Evolutionary conservation across 305 asterid genomes (phyloP).

Genomic region (Ilex paraguariensis): DNA sequence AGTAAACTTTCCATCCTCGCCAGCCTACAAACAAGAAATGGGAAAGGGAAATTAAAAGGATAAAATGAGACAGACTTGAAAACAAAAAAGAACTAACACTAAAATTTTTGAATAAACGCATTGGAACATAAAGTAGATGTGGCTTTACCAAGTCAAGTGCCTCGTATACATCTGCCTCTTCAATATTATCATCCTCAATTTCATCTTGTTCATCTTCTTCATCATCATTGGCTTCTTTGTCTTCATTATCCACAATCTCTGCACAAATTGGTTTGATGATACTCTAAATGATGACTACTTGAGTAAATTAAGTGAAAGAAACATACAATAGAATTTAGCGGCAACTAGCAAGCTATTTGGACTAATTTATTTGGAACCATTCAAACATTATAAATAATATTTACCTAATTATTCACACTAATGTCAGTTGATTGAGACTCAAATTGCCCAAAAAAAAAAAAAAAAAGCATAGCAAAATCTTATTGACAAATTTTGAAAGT

Average conservation of each 20-base stretch:
- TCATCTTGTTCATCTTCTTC: conserved; percentile 53
- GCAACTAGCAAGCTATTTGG: too few relatives aligned
- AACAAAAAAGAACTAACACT: not conserved
- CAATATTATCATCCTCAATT: conserved; percentile 59
- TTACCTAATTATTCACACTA: too few relatives aligned
- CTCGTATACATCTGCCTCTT: conserved; percentile 59
- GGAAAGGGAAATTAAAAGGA: conserved; percentile 6
- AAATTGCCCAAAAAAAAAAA: not conserved
- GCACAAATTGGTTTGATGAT: not conserved
- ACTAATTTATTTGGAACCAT: too few relatives aligned
- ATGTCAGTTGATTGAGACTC: not conserved
- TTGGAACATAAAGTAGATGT: not conserved
- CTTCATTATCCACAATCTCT: conserved; percentile 29
- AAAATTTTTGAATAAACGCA: conserved; percentile 2
- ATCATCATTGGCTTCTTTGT: conserved; percentile 49
- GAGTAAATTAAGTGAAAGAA: not conserved
- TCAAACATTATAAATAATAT: too few relatives aligned
- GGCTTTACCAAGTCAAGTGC: conserved; percentile 39
- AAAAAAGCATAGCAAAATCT: not conserved
- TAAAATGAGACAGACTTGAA: not conserved
- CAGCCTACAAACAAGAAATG: conserved; percentile 40
- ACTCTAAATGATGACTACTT: not conserved
- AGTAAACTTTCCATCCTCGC: conserved; percentile 36
- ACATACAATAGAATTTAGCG: too few relatives aligned
- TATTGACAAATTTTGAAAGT: conserved; percentile 1